phyloP scores from a whole-genome alignment of 2,329 filamentous ascomycete genomes.

The Colletotrichum echinochloae region DNA sequence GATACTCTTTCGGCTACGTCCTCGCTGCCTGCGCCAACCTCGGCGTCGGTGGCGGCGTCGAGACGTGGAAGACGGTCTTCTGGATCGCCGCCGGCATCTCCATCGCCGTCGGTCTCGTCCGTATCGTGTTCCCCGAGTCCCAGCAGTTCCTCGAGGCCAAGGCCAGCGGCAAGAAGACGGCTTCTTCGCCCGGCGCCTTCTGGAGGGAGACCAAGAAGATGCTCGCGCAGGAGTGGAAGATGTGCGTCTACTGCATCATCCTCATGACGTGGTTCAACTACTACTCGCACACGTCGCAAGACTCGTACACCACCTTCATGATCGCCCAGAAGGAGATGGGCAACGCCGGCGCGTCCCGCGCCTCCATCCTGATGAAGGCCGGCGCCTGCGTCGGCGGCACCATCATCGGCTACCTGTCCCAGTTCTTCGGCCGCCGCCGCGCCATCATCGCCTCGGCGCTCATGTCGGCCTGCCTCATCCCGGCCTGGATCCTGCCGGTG shows the following conservation, averaged over 20 bases:
- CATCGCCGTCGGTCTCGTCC: slow-evolving; percentile 75
- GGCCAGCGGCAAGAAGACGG: slow-evolving; percentile 61
- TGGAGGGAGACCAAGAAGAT: slow-evolving; percentile 77
- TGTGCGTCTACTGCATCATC: slow-evolving; percentile 81
- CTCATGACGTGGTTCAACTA: slow-evolving; percentile 83
- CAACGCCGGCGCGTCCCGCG: slow-evolving; percentile 74
- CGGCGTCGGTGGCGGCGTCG: slow-evolving; percentile 72
- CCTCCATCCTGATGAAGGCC: slow-evolving; percentile 84
- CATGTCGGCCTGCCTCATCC: slow-evolving; percentile 72
- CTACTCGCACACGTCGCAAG: slow-evolving; percentile 84
- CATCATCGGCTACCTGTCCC: slow-evolving; percentile 79
- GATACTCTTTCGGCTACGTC: slow-evolving; percentile 84
- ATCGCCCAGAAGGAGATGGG: slow-evolving; percentile 76
- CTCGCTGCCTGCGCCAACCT: slow-evolving; percentile 81
- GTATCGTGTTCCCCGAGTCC: slow-evolving; percentile 78
- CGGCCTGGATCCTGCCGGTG: slow-evolving; percentile 77
- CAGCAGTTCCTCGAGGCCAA: slow-evolving; percentile 80
- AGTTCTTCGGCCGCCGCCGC: slow-evolving; percentile 79
- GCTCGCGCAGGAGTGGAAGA: slow-evolving; percentile 78
- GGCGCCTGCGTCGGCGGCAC: slow-evolving; percentile 81
- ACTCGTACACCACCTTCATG: slow-evolving; percentile 87
- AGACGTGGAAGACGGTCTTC: slow-evolving; percentile 81
- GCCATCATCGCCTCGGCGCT: slow-evolving; percentile 72
- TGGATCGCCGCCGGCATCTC: slow-evolving; percentile 76
- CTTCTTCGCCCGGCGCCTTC: slow-evolving; percentile 64